Base-by-base conservation (phyloP, 768 basidiomycete genomes). In the Rhodotorula diobovata region DNA sequence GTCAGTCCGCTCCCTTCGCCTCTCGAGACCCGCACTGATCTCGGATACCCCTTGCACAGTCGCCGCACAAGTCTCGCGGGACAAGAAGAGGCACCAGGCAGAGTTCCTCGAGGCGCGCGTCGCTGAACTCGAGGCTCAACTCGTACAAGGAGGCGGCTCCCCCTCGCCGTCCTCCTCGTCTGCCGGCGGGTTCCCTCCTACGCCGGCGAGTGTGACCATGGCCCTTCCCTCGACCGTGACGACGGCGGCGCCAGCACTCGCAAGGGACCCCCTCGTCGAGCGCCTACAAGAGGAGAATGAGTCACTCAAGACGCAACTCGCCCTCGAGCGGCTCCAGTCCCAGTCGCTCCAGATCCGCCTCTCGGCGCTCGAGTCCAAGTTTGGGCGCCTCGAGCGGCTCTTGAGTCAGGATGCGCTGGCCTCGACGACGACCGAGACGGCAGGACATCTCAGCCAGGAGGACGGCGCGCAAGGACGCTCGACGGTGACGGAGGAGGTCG, bases 31-130 rank as follows among this genome's bases (percentile, higher is more conserved):
- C 16, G 12, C 28, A 16, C 37, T n/a, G 21, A 39, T 25, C 16
- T 25, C 21, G 20, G 14, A 8, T 6, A 23, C 15, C 3, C 10
- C n/a, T n/a, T n/a, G 20, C 25, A 1, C 37, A 76, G 74, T 68
- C 54, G 74, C 74, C 57, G 74, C 74, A 0, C 74, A 76, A 37
- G 71, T 66, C 16, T 72, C 71, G 20, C 55, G 74, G 2, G 74
- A 76, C 50, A 61, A 66, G 25, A 76, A 72, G 63, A 70, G 70
- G 68, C 48, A 60, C 12, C 56, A 72, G 23, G 54, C 61, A 14
- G 63, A 72, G 28, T 50, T 34, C 8, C 71, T 76, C 61, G 74
- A 72, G 32, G 28, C 34, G 10, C 46, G 67, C 41, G 58, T 76
- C 53, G 62, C 64, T 48, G 65, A 72, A 20, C 71, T 76, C 55